Conservation (phyloP, 768 basidiomycete genomes). For the Naematelia encephala region DNA sequence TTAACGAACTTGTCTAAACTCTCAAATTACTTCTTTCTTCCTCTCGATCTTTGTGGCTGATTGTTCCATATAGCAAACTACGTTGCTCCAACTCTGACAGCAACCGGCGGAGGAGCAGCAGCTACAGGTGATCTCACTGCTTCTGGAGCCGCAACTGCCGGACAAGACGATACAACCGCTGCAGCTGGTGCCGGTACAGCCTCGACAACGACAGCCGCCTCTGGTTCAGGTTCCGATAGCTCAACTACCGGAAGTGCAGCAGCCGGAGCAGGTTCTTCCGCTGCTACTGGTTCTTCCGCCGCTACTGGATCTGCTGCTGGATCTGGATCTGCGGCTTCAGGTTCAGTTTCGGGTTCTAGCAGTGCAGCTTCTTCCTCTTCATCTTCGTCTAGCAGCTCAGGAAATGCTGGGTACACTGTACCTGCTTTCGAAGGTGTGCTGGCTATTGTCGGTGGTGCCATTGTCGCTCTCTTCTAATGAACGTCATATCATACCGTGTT, state of each 20-base stretch:
- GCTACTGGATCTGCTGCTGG: slow-evolving; percentile 4
- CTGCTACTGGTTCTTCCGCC: slow-evolving; percentile 8
- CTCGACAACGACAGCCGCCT: slow-evolving; percentile 1
- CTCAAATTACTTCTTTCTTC: not conserved
- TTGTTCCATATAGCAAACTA: slow-evolving; percentile 23
- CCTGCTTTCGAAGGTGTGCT: slow-evolving; percentile 11
- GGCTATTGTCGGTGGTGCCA: slow-evolving; percentile 20
- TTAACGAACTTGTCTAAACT: no score
- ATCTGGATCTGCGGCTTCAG: not conserved
- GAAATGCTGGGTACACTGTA: no score
- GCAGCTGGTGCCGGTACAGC: slow-evolving; percentile 12
- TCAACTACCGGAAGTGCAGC: slow-evolving; percentile 17
- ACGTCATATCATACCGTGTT: not conserved
- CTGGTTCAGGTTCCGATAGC: slow-evolving; percentile 10
- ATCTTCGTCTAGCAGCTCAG: no score
- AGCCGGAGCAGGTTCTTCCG: slow-evolving; percentile 8
- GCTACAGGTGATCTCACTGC: slow-evolving; percentile 30
- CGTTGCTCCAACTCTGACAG: slow-evolving; percentile 40
- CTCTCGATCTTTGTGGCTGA: not conserved
- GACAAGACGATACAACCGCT: slow-evolving; percentile 16
- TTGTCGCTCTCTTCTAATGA: slow-evolving; percentile 25
- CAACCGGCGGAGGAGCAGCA: slow-evolving; percentile 40
- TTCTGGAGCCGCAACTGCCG: slow-evolving; percentile 3
- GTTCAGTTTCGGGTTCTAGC: not conserved
- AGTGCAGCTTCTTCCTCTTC: not conserved